Conservation (phyloP, 2,329 filamentous ascomycete species). For the Monilinia laxa region DNA sequence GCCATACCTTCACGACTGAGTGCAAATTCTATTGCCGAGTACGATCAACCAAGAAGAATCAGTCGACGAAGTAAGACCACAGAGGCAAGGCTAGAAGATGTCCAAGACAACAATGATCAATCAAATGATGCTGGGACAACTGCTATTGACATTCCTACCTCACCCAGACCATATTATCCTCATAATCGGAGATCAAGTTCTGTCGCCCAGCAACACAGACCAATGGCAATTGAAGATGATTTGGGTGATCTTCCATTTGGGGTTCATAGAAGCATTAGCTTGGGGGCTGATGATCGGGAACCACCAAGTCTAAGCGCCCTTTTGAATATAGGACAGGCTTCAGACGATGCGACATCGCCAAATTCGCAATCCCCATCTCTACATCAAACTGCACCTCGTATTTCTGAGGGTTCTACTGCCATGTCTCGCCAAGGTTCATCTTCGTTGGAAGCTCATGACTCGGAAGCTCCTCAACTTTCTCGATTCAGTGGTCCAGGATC, state of each 20-base stretch:
- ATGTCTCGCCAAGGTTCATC: slow-evolving; percentile 36
- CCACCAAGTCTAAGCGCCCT: slow-evolving; percentile 65
- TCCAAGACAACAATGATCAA: slow-evolving; percentile 32
- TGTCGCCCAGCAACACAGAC: slow-evolving; percentile 62
- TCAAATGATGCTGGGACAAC: slow-evolving; percentile 55
- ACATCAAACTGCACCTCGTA: slow-evolving; percentile 38
- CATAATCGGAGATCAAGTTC: slow-evolving; percentile 66
- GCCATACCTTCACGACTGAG: slow-evolving; percentile 92
- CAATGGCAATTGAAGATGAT: slow-evolving; percentile 57
- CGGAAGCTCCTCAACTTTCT: slow-evolving; percentile 32
- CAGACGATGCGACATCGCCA: slow-evolving; percentile 41
- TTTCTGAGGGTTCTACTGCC: slow-evolving; percentile 33
- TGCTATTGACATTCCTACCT: slow-evolving; percentile 72
- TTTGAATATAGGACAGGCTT: slow-evolving; percentile 49
- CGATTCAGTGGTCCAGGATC: slow-evolving; percentile 35
- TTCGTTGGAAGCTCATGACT: slow-evolving; percentile 36
- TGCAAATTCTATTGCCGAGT: slow-evolving; percentile 81
- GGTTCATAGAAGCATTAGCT: slow-evolving; percentile 64
- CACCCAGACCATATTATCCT: slow-evolving; percentile 57
- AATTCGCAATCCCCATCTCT: slow-evolving; percentile 38
- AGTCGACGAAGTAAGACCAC: slow-evolving; percentile 31
- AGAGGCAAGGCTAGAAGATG: slow-evolving; percentile 34
- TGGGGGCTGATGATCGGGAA: slow-evolving; percentile 64
- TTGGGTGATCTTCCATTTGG: slow-evolving; percentile 58
- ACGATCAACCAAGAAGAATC: slow-evolving; percentile 44